Base-by-base conservation (phyloP, 352 stramenopile genomes). In the Hyaloperonospora brassicae region DNA sequence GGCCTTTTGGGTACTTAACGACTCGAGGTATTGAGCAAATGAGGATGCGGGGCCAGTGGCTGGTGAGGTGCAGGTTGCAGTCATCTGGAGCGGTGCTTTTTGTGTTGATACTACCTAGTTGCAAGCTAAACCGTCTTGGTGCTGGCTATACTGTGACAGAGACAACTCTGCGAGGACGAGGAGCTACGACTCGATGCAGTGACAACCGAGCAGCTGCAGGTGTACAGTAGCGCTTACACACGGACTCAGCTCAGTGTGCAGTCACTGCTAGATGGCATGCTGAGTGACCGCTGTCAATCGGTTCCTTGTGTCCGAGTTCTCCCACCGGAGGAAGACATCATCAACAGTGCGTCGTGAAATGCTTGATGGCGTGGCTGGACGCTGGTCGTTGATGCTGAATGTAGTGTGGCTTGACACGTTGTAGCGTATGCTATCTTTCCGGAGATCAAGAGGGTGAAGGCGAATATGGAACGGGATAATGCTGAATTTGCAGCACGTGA, bases 171-270 rank as follows among this genome's bases (percentile, higher is more conserved):
- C 24, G 59, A 55, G 30, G 44, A 56, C 12, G 70, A 82, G 30
- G 71, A 68, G 24, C 52, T 89, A 21, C 27, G 25, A n/a, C 47
- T 89, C n/a, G 68, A 66, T 30, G 35, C 52, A 25, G 47, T 87
- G 45, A 45, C 22, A 2, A 45, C 56, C 2, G 38, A 59, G 1
- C 63, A 86, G 49, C 57, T 87, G 30, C 64, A 81, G 38, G 68
- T 89, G 46, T 84, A 74, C 52, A 82, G 77, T 55, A 89, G 86
- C 43, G 50, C 73, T 24, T 90, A 89, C 67, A 76, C 69, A 14
- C 79, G 82, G 41, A 93, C 82, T n/a, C 82, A 93, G 57, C 42
- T 87, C 13, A 93, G 82, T 59, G 79, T 75, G 11, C 75, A 88
- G 57, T 70, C 76, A 34, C 50, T 93, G 30, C 62, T 93, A 14